Evolutionary conservation across 1,139 yeast species (phyloP), one percentile per base, ranked within the genome.

Genomic region (Yarrowia galli): DNA sequence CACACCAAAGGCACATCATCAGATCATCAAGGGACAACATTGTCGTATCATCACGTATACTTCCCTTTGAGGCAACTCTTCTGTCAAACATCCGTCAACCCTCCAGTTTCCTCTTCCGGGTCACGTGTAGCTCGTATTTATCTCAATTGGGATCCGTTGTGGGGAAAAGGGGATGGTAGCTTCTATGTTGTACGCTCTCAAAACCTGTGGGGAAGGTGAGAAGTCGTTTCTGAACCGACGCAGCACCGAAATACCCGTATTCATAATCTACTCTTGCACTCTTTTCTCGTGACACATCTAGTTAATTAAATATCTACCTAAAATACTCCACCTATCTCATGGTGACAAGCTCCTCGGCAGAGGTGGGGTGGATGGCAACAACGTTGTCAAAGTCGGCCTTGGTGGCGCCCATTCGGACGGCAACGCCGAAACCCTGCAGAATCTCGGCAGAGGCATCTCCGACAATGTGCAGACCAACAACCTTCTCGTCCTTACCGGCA

Each of bases 361-460:
- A 87, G 1, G 99, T 93, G 71, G 99, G 99, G 79, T 95, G 99
- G 75, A 95, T 95, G 63, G 99, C 99, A 45, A 95, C 98, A 81
- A 96, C 91, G 77, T 82, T 88, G 79, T 95, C 99, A 72, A 95
- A 93, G 78, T 95, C 98, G 67, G 86, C 86, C 83, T 95, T 95
- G 61, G 99, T 95, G 58, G 99, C 99, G 48, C 99, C 99, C 82
- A 79, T 80, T 81, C 92, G 92, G 72, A 95, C 82, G 69, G 99
- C 99, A 67, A 92, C 99, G 69, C 98, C 99, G 75, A 95, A 95
- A 45, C 99, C 99, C 83, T 95, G 99, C 74, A 95, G 84, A 71
- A 96, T 92, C 79, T 95, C 99, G 48, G 97, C 87, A 70, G 96
- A 87, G 15, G 86, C 80, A 75, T 92, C 98, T 70, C 99, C 99